Percentiles rank a stretch among this genome's conserved stretches.
These are phyloP conservation scores for Pseudozyma hubeiensis DNA, from an alignment of 1,284 basidiomycete species.

Conservation along the genomic window DNA sequence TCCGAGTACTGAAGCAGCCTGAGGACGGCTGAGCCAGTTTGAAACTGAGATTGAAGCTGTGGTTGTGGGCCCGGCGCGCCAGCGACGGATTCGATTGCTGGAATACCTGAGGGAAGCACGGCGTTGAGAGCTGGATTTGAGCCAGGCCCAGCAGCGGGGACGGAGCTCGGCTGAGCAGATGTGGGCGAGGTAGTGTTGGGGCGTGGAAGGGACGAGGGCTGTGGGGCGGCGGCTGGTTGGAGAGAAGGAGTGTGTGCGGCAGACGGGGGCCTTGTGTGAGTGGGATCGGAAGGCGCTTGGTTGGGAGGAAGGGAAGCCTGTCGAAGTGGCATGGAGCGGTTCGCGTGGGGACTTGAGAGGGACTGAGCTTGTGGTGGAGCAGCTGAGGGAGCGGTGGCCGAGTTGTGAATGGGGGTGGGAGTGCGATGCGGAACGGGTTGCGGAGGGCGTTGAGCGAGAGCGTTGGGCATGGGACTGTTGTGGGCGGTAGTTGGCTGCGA, in stretches of 20 bases:
- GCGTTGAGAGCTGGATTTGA: slow-evolving; percentile 5
- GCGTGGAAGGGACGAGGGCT: slow-evolving; percentile 7
- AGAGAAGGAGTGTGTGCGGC: slow-evolving; percentile 37
- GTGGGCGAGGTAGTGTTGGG: slow-evolving; percentile 27
- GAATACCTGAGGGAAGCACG: slow-evolving; percentile 10
- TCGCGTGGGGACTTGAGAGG: slow-evolving; percentile 29
- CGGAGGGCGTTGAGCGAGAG: slow-evolving; percentile 23
- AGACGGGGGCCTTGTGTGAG: slow-evolving; percentile 41
- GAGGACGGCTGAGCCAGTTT: slow-evolving; percentile 38
- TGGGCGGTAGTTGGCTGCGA: slow-evolving; percentile 34
- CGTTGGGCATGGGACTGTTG: slow-evolving; percentile 32
- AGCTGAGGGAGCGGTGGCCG: slow-evolving; percentile 23
- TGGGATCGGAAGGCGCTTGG: slow-evolving; percentile 38
- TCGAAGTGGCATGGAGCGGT: slow-evolving; percentile 27
- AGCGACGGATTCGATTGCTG: slow-evolving; percentile 9
- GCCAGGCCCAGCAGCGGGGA: background rate
- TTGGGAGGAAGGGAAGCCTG: slow-evolving; percentile 38
- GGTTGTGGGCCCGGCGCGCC: slow-evolving; percentile 41
- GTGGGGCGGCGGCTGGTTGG: slow-evolving; percentile 23
- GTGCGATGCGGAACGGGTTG: slow-evolving; percentile 33
- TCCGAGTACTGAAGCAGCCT: slow-evolving; percentile 52
- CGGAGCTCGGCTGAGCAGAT: slow-evolving; percentile 12
- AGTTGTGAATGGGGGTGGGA: slow-evolving; percentile 34
- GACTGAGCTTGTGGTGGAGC: slow-evolving; percentile 13
- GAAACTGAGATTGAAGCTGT: slow-evolving; percentile 41